A percentile compares a stretch with the other conserved stretches of the same genome.
Evolutionary conservation across 176 grass and related monocot species (phyloP).

Genomic region (Juncus inflexus): DNA sequence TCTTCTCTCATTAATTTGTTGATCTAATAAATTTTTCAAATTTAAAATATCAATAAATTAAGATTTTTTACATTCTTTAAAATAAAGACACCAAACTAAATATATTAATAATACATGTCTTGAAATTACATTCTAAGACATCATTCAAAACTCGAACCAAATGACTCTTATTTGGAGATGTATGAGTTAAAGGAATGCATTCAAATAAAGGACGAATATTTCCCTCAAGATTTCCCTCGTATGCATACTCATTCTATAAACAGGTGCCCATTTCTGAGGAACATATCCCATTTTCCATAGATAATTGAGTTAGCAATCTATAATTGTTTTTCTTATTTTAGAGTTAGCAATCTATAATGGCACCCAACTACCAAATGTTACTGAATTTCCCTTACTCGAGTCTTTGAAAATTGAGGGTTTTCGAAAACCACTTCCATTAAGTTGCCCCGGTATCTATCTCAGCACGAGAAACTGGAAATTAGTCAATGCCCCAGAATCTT

Average conservation of each 20-base stretch:
- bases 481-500: neutral
- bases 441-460: slow-evolving; percentile 4
- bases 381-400: slow-evolving; percentile 14
- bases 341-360: slow-evolving; percentile 12
- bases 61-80: too few relatives aligned
- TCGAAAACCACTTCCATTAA: slow-evolving; percentile 8
- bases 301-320: neutral
- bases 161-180: too few relatives aligned
- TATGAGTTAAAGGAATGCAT: neutral
- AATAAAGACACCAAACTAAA: too few relatives aligned
- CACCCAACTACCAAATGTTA: slow-evolving; percentile 18
- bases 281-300: neutral
- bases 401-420: slow-evolving; percentile 27
- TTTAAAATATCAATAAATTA: too few relatives aligned
- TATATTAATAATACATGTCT: too few relatives aligned
- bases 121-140: too few relatives aligned
- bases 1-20: too few relatives aligned
- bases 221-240: slow-evolving; percentile 12
- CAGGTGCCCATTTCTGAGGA: slow-evolving; percentile 21
- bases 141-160: too few relatives aligned
- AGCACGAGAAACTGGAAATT: slow-evolving; percentile 31
- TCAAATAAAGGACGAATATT: slow-evolving; percentile 11
- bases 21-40: too few relatives aligned
- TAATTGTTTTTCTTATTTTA: too few relatives aligned
- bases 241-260: neutral